Base-by-base conservation (phyloP, 1,284 basidiomycete species). In the Cystobasidium pallidum region DNA sequence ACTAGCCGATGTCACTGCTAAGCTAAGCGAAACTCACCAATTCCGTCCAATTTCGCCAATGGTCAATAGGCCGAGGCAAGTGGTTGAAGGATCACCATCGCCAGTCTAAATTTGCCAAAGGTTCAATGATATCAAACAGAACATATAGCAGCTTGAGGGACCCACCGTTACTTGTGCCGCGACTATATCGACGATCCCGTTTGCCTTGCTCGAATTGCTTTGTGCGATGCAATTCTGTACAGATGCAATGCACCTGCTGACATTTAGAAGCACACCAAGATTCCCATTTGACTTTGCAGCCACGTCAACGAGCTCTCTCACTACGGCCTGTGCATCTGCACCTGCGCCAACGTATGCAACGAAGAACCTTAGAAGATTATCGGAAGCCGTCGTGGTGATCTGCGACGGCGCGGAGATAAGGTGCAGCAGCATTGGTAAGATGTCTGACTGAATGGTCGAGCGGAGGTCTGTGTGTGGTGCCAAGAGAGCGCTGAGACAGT, bases 31-130 rank as follows among this genome's bases (percentile, higher is more conserved):
- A 17, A 78, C 88, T 77, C 75, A 94, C 92, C 90, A 88, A 77
- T 88, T 88, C 36, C 92, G 88, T 32, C 94, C 94, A 43, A 96
- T 85, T 81, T 97, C 94, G 66, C 94, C 94, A 61, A 96, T 84
- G 49, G 91, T 89, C 19, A 95, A 83, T 55, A 97, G 84, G 74
- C 91, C 90, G n/a, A 97, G 85, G 54, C 91, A 88, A 21, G 90
- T 83, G 49, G 88, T 84, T 0, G 86, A 83, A 26, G 88, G 81
- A 74, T 86, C 86, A 7, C 88, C 85, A 79, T 91, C 91, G 3
- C n/a, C 24, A 39, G 68, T 13, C 68, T 71, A n/a, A 1, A 26
- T 2, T 30, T 15, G 11, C 11, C 24, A 24, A 55, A 32, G 57
- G 49, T 28, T n/a, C n/a, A n/a, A n/a, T n/a, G n/a, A n/a, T n/a